phyloP scores from a whole-genome alignment of 768 basidiomycete genomes.

The Butyriboletus loyo region DNA sequence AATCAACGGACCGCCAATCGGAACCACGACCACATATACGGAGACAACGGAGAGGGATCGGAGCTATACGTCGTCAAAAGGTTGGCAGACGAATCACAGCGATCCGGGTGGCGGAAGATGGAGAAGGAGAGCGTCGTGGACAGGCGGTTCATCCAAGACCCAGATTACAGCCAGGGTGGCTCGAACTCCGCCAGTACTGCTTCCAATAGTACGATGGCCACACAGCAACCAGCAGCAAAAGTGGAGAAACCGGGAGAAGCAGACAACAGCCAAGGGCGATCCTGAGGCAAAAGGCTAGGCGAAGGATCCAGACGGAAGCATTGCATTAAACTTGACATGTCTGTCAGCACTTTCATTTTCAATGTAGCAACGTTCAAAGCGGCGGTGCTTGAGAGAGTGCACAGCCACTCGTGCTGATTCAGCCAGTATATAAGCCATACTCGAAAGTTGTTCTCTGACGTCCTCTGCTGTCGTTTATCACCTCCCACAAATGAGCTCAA shows the following conservation, averaged over 20 bases:
- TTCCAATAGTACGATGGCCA: constrained; percentile 9
- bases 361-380: neutral
- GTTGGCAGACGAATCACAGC: neutral
- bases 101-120: neutral
- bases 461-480: constrained; percentile 16
- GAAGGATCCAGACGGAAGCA: neutral
- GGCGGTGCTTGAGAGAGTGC: neutral
- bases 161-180: constrained; percentile 27
- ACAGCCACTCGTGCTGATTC: constrained; percentile 30
- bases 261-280: constrained; percentile 6
- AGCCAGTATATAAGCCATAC: constrained; percentile 19
- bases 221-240: constrained; percentile 9
- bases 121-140: neutral
- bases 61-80: neutral
- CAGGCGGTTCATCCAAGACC: constrained; percentile 21
- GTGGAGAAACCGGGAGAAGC: constrained; percentile 1
- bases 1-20: constrained; percentile 25
- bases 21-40: constrained; percentile 4
- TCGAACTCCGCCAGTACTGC: constrained; percentile 5
- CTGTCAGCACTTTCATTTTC: neutral
- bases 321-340: neutral
- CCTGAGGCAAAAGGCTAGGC: neutral
- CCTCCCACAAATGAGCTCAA: constrained; percentile 48
- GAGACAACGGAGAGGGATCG: neutral
- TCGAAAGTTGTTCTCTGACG: constrained; percentile 7